phyloP scores from a whole-genome alignment of 1,284 basidiomycete genomes.

The Erythrobasidium hasegawianum region DNA sequence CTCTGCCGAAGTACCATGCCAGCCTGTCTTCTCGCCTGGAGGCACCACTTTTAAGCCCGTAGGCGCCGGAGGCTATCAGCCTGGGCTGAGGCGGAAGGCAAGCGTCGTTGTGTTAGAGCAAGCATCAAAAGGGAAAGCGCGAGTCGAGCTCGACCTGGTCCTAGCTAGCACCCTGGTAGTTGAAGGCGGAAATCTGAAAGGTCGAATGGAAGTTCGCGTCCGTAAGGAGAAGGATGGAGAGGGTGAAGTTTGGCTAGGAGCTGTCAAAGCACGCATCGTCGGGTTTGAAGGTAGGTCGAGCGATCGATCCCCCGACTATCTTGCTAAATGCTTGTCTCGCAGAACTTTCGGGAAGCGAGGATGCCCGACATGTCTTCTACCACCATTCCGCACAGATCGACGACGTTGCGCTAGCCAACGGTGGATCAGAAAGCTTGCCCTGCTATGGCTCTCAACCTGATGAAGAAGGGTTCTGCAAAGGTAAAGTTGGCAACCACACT shows the following conservation, averaged over 20 bases:
- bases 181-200: constrained; percentile 73
- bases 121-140: constrained; percentile 54
- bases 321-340: constrained; percentile 3
- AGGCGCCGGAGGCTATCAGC: neutral
- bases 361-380: constrained; percentile 77
- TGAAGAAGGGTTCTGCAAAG: constrained; percentile 63
- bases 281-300: constrained; percentile 74
- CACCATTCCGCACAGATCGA: constrained; percentile 65
- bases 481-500: constrained; percentile 60
- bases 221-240: constrained; percentile 59
- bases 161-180: constrained; percentile 73
- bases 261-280: constrained; percentile 76
- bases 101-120: constrained; percentile 39
- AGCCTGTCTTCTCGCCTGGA: constrained; percentile 1
- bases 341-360: constrained; percentile 58
- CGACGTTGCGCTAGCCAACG: constrained; percentile 42
- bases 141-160: constrained; percentile 78
- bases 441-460: constrained; percentile 56
- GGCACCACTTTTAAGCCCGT: constrained; percentile 16
- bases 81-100: constrained; percentile 24
- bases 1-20: constrained; percentile 13
- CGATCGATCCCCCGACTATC: neutral
- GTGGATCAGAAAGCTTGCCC: constrained; percentile 52
- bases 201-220: constrained; percentile 67
- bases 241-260: constrained; percentile 63